Percentiles rank a stretch among this genome's conserved stretches.
These are phyloP conservation scores for Microbotryum scabiosae DNA, from an alignment of 1,284 basidiomycete species.

Conservation along the genomic window DNA sequence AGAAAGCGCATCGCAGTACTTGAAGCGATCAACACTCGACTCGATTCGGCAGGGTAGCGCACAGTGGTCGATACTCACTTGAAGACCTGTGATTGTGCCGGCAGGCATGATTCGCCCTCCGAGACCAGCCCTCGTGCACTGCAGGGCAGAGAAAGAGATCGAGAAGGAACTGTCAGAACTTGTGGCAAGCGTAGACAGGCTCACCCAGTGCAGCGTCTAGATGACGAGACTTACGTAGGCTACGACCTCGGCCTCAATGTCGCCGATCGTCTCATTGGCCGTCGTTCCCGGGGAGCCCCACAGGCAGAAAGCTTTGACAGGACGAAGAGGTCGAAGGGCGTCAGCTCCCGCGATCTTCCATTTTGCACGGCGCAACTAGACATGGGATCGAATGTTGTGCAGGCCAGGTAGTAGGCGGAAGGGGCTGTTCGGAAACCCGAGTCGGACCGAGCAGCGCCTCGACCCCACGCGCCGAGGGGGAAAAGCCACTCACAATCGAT, in stretches of 20 bases:
- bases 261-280: conserved; percentile 22
- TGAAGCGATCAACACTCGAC: too few relatives aligned
- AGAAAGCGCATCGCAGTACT: not conserved
- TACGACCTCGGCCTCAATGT: conserved; percentile 33
- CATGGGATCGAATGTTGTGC: too few relatives aligned
- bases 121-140: conserved; percentile 48
- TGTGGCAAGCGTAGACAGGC: too few relatives aligned
- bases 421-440: too few relatives aligned
- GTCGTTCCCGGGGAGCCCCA: conserved; percentile 14
- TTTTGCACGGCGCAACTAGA: too few relatives aligned
- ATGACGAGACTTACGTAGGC: conserved; percentile 15
- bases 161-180: not conserved
- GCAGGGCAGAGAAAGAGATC: not conserved
- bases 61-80: conserved; percentile 37
- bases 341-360: too few relatives aligned
- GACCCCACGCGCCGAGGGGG: too few relatives aligned
- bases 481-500: conserved; percentile 8
- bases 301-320: conserved; percentile 15
- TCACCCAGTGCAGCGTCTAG: too few relatives aligned
- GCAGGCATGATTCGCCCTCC: conserved; percentile 57
- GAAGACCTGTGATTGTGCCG: conserved; percentile 55
- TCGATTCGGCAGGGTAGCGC: too few relatives aligned
- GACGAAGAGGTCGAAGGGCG: too few relatives aligned
- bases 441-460: too few relatives aligned
- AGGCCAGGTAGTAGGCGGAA: too few relatives aligned